These are phyloP conservation scores for Vanderwaltozyma yarrowii DNA, from an alignment of 805 yeast species.

Conservation along the genomic window DNA sequence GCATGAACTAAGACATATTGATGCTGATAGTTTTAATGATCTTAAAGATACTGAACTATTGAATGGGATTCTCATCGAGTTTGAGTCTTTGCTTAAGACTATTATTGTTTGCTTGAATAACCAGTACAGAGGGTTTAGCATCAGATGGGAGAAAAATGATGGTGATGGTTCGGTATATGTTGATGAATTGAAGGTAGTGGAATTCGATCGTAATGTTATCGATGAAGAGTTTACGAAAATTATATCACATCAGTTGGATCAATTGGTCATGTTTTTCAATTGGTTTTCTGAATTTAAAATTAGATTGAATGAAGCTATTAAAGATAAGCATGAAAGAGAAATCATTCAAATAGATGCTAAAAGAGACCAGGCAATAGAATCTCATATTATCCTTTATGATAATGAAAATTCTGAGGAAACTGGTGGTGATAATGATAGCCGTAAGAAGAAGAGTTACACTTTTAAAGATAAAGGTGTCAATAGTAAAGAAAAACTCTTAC, in stretches of 20 bases:
- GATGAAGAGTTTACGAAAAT: not conserved
- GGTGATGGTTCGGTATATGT: too few species aligned
- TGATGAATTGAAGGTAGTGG: conserved; percentile 7
- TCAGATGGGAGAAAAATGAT: conserved; percentile 13
- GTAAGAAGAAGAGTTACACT: conserved; percentile 2
- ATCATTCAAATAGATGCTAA: conserved; percentile 9
- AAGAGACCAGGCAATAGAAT: conserved; percentile 13
- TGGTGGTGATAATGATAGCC: not conserved
- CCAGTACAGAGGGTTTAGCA: conserved; percentile 6
- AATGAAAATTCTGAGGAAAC: not conserved
- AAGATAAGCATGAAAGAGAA: conserved; percentile 3
- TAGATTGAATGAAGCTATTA: conserved; percentile 2
- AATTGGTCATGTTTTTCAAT: conserved; percentile 8
- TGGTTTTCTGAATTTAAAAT: conserved; percentile 16
- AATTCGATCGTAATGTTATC: conserved; percentile 3
- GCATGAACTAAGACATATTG: too few species aligned
- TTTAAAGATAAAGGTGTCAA: conserved; percentile 6
- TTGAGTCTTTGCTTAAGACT: conserved; percentile 11
- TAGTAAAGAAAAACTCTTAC: conserved; percentile 20
- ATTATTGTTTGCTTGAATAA: conserved; percentile 11
- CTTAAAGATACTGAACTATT: not conserved
- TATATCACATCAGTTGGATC: conserved; percentile 1
- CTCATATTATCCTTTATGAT: conserved; percentile 1
- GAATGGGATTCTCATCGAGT: conserved; percentile 4
- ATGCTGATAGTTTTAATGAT: not conserved